A percentile compares a stretch with the other conserved stretches of the same genome.
phyloP scores from a whole-genome alignment of 352 stramenopile species.

The Halophytophthora batemanensis region DNA sequence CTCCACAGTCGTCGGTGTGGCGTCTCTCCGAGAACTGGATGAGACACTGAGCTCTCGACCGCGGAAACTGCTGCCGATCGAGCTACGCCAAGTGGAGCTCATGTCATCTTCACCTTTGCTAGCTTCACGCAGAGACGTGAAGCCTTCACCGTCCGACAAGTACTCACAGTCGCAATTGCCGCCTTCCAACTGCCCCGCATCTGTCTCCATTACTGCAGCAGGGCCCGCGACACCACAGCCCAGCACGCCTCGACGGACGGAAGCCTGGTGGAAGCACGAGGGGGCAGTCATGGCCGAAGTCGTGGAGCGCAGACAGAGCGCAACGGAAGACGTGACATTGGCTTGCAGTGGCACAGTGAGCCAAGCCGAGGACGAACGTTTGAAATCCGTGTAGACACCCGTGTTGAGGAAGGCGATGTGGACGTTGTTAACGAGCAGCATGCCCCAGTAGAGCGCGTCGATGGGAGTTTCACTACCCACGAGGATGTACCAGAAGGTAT shows the following conservation, averaged over 20 bases:
- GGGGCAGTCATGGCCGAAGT: slow-evolving; percentile 25
- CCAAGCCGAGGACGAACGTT: slow-evolving; percentile 53
- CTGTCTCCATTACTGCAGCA: slow-evolving; percentile 22
- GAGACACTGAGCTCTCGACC: slow-evolving; percentile 24
- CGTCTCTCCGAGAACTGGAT: slow-evolving; percentile 11
- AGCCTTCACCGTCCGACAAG: slow-evolving; percentile 17
- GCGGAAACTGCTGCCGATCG: slow-evolving; percentile 26
- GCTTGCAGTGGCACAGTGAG: slow-evolving; percentile 36
- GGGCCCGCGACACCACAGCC: slow-evolving; percentile 28
- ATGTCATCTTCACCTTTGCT: slow-evolving; percentile 13
- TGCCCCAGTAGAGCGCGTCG: slow-evolving; percentile 77
- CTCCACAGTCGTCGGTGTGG: slow-evolving; percentile 10
- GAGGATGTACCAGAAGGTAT: slow-evolving; percentile 87
- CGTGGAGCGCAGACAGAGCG: slow-evolving; percentile 57
- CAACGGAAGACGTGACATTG: slow-evolving; percentile 50
- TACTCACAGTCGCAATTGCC: slow-evolving; percentile 14
- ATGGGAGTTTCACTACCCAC: slow-evolving; percentile 80
- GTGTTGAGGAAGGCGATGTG: slow-evolving; percentile 88
- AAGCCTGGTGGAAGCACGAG: slow-evolving; percentile 17
- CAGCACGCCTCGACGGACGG: slow-evolving; percentile 13
- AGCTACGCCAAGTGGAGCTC: slow-evolving; percentile 18
- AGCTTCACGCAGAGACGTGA: slow-evolving; percentile 16
- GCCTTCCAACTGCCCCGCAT: slow-evolving; percentile 19
- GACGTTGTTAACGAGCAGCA: slow-evolving; percentile 82
- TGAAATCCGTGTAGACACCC: slow-evolving; percentile 82